Evolutionary conservation across 306 rosid genomes (phyloP), one percentile per base, ranked within the genome.

Genomic region (Dryas drummondii): DNA sequence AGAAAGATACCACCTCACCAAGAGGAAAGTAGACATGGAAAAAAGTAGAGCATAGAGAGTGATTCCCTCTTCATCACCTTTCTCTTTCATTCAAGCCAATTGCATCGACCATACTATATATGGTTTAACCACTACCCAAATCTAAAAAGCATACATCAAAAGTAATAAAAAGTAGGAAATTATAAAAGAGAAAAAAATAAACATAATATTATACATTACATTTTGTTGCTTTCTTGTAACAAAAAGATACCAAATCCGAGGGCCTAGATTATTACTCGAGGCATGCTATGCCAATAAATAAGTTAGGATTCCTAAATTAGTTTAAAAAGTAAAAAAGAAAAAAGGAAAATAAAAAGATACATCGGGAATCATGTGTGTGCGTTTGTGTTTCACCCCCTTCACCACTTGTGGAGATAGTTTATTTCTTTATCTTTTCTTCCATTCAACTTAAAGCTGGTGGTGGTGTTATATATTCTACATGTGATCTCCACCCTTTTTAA

Each of bases 301-400:
- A 60, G 50, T 8, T 8, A 44, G 61, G 54, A 68, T 67, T 84
- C 62, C 42, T 68, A 45, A 71, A 59, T 78, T 67, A 78, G 76
- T 71, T 78, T 8, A 42, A 54, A 76, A 74, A 67, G 74, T 56
- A 73, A 49, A 16, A 65, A 47, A 46, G 22, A 16, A 3, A 32
- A 59, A 2, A 61, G 16, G 9, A 5, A 27, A 12, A 74, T 32
- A 68, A 44, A 72, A 32, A 15, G 27, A 42, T 41, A 19, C 46
- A 22, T 45, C 13, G 77, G 80, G 71, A 68, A 77, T 90, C 91
- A 77, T 88, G 86, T 79, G 87, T 88, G 87, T 88, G 78, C n/a
- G n/a, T 91, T 79, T 84, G 80, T 87, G 87, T 82, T 87, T 85
- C 90, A 86, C 84, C 84, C 73, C 67, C 87, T 82, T 87, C 90